These are phyloP conservation scores for Malassezia arunalokei DNA, from an alignment of 1,284 basidiomycete genomes.

Conservation along the genomic window DNA sequence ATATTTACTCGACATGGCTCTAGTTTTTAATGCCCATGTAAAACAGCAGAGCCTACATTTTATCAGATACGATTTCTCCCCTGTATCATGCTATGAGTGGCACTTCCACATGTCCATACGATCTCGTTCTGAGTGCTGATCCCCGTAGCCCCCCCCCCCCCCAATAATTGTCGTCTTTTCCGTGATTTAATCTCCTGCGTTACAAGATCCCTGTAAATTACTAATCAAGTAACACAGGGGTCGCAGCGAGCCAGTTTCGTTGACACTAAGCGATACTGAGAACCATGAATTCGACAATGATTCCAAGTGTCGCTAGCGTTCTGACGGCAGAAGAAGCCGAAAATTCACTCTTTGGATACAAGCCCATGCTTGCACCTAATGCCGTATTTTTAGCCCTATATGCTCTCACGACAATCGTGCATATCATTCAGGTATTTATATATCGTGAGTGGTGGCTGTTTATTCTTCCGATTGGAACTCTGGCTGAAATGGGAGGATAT, in stretches of 20 bases:
- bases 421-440: constrained; percentile 2
- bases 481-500: constrained; percentile 16
- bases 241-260: too few relatives aligned
- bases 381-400: constrained; percentile 16
- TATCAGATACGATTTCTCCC: background rate
- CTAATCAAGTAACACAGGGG: too few relatives aligned
- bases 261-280: too few relatives aligned
- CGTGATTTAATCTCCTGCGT: too few relatives aligned
- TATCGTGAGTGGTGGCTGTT: constrained; percentile 20
- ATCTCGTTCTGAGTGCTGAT: too few relatives aligned
- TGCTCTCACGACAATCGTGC: constrained; percentile 3
- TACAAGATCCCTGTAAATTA: too few relatives aligned
- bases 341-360: constrained; percentile 14
- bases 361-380: constrained; percentile 10
- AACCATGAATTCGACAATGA: too few relatives aligned
- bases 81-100: background rate
- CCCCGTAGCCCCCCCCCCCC: too few relatives aligned
- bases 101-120: too few relatives aligned
- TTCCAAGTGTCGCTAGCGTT: too few relatives aligned
- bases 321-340: background rate
- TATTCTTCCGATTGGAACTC: constrained; percentile 15
- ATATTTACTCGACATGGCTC: background rate
- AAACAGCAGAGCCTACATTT: background rate
- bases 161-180: too few relatives aligned
- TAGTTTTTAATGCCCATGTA: background rate